Evolutionary conservation across 306 rosid genomes (phyloP), one percentile per base, ranked within the genome.

Genomic region (Prunus campanulata): DNA sequence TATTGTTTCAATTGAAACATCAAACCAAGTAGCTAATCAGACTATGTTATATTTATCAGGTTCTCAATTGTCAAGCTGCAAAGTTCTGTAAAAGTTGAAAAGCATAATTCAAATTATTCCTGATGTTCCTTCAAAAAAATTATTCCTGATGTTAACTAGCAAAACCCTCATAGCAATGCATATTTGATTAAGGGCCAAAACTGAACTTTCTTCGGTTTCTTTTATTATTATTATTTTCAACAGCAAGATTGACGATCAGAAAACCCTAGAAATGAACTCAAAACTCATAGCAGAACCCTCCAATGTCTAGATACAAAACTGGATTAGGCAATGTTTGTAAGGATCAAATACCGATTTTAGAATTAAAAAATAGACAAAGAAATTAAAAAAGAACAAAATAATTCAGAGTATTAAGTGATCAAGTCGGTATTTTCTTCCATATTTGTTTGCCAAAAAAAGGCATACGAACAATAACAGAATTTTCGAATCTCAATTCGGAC

Each of bases 401-500:
- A 66, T 56, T 66, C 32, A 49, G 39, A 55, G 29, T 65, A 65
- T 15, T 9, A 68, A 22, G 20, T 46, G 32, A 66, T 29, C 24
- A 46, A 30, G 44, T 66, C 11, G 57, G 16, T 51, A 54, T 7
- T 66, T 54, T 3, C 75, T 11, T 39, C 30, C 57, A 35, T 8
- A 16, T 66, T 39, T 42, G 51, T 22, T 20, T 22, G 25, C 12
- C 44, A 20, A 42, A 8, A 11, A 61, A 4, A 47, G 29, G n/a
- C 22, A n/a, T 16, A 50, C 0, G 47, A 20, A 18, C n/a, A 64
- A 63, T 19, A 44, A 51, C 35, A 49, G 50, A 49, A n/a, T 11
- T 13, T 63, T 22, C 15, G 49, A 78, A 71, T 71, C 66, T 64
- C 48, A 60, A 29, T 69, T 76, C 46, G 18, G 68, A 30, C 46